Evolutionary conservation across 768 basidiomycete species (phyloP).

Genomic region (Serendipita sp.): DNA sequence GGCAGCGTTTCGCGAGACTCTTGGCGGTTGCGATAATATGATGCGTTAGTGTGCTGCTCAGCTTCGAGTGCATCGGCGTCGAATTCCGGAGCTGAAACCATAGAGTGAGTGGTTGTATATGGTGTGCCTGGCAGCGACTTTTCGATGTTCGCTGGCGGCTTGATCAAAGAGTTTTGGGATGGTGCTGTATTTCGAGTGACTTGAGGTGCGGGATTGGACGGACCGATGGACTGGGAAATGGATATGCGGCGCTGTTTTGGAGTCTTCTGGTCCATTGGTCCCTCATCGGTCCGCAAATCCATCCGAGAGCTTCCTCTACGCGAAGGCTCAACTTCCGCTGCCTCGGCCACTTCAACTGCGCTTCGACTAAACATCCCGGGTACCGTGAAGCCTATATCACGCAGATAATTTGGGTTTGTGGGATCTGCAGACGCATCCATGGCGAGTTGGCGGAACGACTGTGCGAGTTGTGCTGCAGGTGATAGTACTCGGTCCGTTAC

Average conservation of each 20-base stretch:
- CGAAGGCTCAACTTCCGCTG: background rate
- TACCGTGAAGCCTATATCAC: constrained; percentile 2
- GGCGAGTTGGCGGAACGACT: background rate
- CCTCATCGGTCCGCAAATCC: background rate
- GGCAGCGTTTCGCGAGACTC: background rate
- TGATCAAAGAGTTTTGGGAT: background rate
- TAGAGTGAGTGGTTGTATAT: constrained; percentile 2
- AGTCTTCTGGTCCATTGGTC: background rate
- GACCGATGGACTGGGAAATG: background rate
- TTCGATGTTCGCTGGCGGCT: background rate
- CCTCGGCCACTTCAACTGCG: background rate
- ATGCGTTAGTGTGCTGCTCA: background rate
- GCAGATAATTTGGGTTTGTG: constrained; percentile 1
- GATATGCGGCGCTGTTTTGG: background rate
- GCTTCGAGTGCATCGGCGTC: constrained; percentile 1
- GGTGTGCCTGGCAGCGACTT: background rate
- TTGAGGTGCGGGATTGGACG: background rate
- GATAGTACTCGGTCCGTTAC: background rate
- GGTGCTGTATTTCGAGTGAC: background rate
- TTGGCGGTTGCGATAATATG: background rate
- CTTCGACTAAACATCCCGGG: constrained; percentile 4
- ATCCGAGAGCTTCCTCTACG: background rate
- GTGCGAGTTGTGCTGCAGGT: background rate
- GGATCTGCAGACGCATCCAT: constrained; percentile 2
- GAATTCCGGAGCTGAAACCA: background rate